Evolutionary conservation across 768 basidiomycete species (phyloP), one percentile per base, ranked within the genome.

Genomic region (Pisolithus microcarpus): DNA sequence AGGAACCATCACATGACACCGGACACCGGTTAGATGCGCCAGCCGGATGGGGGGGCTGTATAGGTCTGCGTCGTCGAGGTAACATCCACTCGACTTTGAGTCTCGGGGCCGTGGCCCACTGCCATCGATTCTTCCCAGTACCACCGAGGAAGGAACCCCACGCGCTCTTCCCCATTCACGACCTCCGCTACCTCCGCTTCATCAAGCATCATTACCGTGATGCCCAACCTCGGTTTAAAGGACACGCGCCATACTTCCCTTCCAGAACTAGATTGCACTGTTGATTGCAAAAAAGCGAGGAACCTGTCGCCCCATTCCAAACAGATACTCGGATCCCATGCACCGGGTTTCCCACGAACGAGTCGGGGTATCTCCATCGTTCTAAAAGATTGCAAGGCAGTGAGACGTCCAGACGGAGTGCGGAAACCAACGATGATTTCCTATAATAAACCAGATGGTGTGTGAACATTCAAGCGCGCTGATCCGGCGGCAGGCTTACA

Each of bases 361-460:
- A 84, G 64, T 28, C 87, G 81, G 46, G 91, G 91, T 42, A 94
- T 73, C 53, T 90, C 75, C 46, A 87, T 75, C 15, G 91, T 94
- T 58, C 83, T 77, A 69, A 91, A 91, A 10, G 77, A 69, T 63
- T 88, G 87, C 7, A 79, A 73, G 4, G 80, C 81, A 13, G 74
- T 75, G 16, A 91, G 62, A 31, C 80, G 70, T 21, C 91, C 91
- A n/a, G 77, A 67, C 15, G 82, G 83, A 28, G 84, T 90, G 43
- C 91, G 82, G 65, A 94, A 94, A 47, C 91, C 91, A 24, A 94
- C 90, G 9, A 91, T 66, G 46, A 94, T 83, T 65, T 89, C 85
- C 88, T 90, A 56, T 53, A 44, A 23, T 34, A 15, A 28, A 23
- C 9, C 48, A 52, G 38, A 48, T 40, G 31, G 49, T 26, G 46